Percentiles rank a stretch among this genome's conserved stretches.
These are phyloP conservation scores for Cardamine occulta DNA, from an alignment of 345 rosid species.

Conservation along the genomic window DNA sequence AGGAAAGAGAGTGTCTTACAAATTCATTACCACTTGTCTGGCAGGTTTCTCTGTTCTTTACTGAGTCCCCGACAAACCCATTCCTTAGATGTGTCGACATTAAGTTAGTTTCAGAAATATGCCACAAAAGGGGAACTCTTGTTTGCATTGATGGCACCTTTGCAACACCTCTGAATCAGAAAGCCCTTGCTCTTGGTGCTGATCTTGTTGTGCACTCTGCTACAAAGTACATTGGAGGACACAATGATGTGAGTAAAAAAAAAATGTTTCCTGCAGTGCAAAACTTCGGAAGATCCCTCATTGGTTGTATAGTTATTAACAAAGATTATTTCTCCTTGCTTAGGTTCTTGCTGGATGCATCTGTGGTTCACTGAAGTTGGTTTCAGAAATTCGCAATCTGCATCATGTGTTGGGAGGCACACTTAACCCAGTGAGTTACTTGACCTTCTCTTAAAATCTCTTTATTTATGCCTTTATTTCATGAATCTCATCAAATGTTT, in stretches of 20 bases:
- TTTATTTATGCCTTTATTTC: slow-evolving; percentile 3
- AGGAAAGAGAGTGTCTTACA: slow-evolving; percentile 5
- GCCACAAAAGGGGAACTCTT: slow-evolving; percentile 84
- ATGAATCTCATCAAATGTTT: slow-evolving; percentile 5
- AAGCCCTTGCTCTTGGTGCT: slow-evolving; percentile 93
- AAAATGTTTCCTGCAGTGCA: slow-evolving; percentile 15
- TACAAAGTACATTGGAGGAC: slow-evolving; percentile 93
- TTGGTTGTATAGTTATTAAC: not conserved
- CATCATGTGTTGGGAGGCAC: slow-evolving; percentile 95
- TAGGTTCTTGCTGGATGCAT: slow-evolving; percentile 98
- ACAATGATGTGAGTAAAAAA: slow-evolving; percentile 75
- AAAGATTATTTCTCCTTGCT: slow-evolving; percentile 6
- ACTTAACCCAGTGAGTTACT: slow-evolving; percentile 74
- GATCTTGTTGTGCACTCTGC: slow-evolving; percentile 94
- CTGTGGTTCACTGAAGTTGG: slow-evolving; percentile 74
- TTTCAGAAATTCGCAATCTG: slow-evolving; percentile 79
- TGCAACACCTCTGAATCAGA: slow-evolving; percentile 97
- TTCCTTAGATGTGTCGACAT: slow-evolving; percentile 95
- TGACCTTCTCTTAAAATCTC: slow-evolving; percentile 3
- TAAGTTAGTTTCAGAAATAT: slow-evolving; percentile 79
- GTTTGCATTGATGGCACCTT: slow-evolving; percentile 99
- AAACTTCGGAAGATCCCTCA: not conserved
- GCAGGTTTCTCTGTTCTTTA: slow-evolving; percentile 92
- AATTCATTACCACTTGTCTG: slow-evolving; percentile 3
- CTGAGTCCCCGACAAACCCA: slow-evolving; percentile 97